Conservation (phyloP, 352 stramenopile genomes). For the Saprolegnia diclina region DNA sequence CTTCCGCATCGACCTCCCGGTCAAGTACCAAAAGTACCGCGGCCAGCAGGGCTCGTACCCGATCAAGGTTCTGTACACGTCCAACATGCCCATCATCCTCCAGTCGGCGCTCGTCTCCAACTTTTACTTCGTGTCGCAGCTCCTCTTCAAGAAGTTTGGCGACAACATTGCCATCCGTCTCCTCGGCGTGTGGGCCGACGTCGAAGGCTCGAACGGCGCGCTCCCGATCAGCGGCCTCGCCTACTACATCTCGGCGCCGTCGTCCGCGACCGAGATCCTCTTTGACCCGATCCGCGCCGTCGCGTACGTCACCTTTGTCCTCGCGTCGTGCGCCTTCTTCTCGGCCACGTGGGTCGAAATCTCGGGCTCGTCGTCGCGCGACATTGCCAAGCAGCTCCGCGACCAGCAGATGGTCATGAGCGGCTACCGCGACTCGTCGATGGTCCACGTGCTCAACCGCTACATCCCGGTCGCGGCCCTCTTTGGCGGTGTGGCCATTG, state of each 20-base stretch:
- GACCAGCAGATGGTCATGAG: conserved; percentile 99
- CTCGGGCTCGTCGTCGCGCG: conserved; percentile 93
- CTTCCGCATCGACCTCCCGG: conserved; percentile 86
- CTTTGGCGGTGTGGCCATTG: conserved; percentile 99
- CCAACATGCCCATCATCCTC: conserved; percentile 99
- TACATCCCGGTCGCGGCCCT: conserved; percentile 99
- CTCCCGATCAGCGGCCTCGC: conserved; percentile 94
- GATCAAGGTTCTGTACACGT: conserved; percentile 99
- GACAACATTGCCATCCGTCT: conserved; percentile 98
- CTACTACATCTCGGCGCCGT: conserved; percentile 98
- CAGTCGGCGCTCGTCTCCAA: conserved; percentile 98
- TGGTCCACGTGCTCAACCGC: conserved; percentile 98
- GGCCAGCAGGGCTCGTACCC: conserved; percentile 98
- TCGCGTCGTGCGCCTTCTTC: conserved; percentile 98
- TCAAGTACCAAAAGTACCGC: conserved; percentile 99
- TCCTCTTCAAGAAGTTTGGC: conserved; percentile 98
- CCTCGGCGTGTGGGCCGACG: conserved; percentile 97
- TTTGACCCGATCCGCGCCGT: conserved; percentile 98
- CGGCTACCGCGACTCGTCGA: conserved; percentile 95
- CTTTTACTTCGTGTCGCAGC: conserved; percentile 99
- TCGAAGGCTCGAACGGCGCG: conserved; percentile 91
- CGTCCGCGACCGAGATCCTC: conserved; percentile 93
- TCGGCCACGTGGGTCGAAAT: conserved; percentile 99
- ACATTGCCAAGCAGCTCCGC: conserved; percentile 98
- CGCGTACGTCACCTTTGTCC: conserved; percentile 99